Evolutionary conservation across 2,329 filamentous ascomycete species (phyloP).

Genomic region (Sclerotinia trifoliorum): DNA sequence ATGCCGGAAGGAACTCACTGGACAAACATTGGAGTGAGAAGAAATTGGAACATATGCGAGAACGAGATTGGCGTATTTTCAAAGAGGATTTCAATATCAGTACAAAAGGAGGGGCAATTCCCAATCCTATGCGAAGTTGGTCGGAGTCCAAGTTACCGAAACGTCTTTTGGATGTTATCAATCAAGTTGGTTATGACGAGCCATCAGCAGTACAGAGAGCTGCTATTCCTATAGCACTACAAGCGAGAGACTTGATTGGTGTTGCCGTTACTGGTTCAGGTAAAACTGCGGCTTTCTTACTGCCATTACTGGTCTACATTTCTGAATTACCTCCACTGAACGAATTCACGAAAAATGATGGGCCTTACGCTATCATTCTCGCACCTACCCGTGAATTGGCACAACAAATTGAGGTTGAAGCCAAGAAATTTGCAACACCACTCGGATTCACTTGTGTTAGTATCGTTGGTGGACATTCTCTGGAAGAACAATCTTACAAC

Average conservation of each 20-base stretch:
- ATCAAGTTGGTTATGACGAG: conserved; percentile 84
- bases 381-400: conserved; percentile 96
- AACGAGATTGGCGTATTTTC: conserved; percentile 98
- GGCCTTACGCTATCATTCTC: conserved; percentile 94
- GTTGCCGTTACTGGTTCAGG: conserved; percentile 97
- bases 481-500: conserved; percentile 90
- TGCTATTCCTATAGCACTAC: conserved; percentile 90
- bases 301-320: conserved; percentile 93
- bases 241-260: conserved; percentile 93
- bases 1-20: conserved; percentile 69
- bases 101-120: conserved; percentile 87
- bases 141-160: conserved; percentile 77
- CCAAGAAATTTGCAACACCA: conserved; percentile 84
- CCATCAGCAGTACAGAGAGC: conserved; percentile 90
- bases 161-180: conserved; percentile 75
- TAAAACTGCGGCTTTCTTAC: conserved; percentile 93
- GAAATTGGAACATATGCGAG: conserved; percentile 86
- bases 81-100: conserved; percentile 98
- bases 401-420: conserved; percentile 94
- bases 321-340: conserved; percentile 82
- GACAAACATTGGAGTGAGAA: conserved; percentile 98
- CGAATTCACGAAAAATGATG: conserved; percentile 86
- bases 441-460: conserved; percentile 93
- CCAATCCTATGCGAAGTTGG: conserved; percentile 97
- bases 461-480: conserved; percentile 94